Percentiles rank a stretch among this genome's conserved stretches.
These are phyloP conservation scores for Pythium utonaiense DNA, from an alignment of 352 stramenopile genomes.

Conservation along the genomic window DNA sequence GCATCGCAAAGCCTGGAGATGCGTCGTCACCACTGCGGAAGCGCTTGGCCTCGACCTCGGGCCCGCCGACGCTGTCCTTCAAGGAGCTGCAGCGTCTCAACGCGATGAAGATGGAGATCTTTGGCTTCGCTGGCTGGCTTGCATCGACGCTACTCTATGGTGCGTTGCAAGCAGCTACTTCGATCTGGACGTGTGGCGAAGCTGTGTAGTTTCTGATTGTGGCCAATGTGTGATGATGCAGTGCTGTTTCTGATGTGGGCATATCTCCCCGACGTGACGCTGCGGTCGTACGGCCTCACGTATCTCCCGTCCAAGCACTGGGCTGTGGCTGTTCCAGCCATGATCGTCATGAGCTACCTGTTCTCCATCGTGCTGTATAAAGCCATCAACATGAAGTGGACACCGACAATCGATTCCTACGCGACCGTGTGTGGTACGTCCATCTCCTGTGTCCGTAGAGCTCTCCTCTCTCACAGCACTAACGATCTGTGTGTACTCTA, in stretches of 20 bases:
- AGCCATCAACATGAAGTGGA: constrained; percentile 76
- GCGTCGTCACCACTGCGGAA: neutral
- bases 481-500: too few species aligned
- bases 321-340: constrained; percentile 81
- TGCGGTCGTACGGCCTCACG: constrained; percentile 77
- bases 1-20: neutral
- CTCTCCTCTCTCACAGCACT: neutral
- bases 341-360: constrained; percentile 80
- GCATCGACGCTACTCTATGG: constrained; percentile 75
- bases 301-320: constrained; percentile 90
- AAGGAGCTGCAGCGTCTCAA: constrained; percentile 77
- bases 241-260: constrained; percentile 87
- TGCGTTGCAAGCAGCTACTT: constrained; percentile 27
- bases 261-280: constrained; percentile 76
- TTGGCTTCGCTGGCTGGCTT: constrained; percentile 84
- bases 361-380: constrained; percentile 85
- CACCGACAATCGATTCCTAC: constrained; percentile 67
- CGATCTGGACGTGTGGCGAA: too few species aligned
- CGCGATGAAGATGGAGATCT: constrained; percentile 83
- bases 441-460: neutral
- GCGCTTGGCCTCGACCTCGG: constrained; percentile 18
- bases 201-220: too few species aligned
- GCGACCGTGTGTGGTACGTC: constrained; percentile 60
- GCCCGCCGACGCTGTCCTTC: constrained; percentile 51
- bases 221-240: constrained; percentile 11